Conservation (phyloP, 225 moss, liverwort and hornwort species). For the Anthoceros angustus region DNA sequence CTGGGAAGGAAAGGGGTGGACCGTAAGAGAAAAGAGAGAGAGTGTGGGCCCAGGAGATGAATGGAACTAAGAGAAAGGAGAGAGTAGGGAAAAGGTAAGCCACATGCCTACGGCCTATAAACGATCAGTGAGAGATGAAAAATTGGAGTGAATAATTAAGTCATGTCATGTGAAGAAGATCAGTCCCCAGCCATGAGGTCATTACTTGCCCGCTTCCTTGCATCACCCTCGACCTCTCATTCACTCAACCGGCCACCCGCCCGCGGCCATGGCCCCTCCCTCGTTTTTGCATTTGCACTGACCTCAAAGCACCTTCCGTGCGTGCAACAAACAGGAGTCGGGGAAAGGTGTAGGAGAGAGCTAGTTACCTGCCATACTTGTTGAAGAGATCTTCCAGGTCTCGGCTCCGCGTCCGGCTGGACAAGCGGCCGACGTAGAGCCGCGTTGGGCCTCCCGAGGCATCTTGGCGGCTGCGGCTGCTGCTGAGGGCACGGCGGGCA, state of each 20-base stretch:
- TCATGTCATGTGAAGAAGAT: neutral
- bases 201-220: too few relatives aligned
- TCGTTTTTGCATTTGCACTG: neutral
- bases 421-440: slow-evolving; percentile 84
- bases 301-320: too few relatives aligned
- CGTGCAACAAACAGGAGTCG: neutral
- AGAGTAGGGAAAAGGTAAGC: too few relatives aligned
- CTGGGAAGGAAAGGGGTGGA: too few relatives aligned
- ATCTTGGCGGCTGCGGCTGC: neutral
- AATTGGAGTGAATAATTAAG: too few relatives aligned
- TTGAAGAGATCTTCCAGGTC: slow-evolving; percentile 92
- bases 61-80: too few relatives aligned
- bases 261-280: too few relatives aligned
- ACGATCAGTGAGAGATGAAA: too few relatives aligned
- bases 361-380: slow-evolving; percentile 70
- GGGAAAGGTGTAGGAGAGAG: neutral
- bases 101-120: too few relatives aligned
- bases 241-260: neutral
- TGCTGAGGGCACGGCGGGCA: neutral
- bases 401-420: slow-evolving; percentile 77
- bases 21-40: too few relatives aligned
- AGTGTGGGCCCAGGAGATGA: too few relatives aligned
- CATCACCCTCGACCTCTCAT: neutral
- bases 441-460: slow-evolving; percentile 51
- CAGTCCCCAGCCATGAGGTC: slow-evolving; percentile 5